These are phyloP conservation scores for Pigoraptor vietnamica DNA, from an alignment of 78 protist species.

Conservation along the genomic window DNA sequence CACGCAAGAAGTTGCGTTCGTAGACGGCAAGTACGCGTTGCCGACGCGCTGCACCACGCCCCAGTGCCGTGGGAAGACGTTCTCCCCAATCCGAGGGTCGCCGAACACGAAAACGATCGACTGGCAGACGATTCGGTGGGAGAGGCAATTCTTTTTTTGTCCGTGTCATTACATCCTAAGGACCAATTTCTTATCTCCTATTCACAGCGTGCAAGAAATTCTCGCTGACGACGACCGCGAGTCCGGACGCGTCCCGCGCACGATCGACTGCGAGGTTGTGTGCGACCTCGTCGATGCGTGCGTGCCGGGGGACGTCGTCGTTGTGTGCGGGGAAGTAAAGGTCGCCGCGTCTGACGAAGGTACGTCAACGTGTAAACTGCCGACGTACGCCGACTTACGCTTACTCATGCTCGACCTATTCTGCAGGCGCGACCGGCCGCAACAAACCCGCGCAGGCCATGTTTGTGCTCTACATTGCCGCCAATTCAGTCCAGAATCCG, in stretches of 20 bases:
- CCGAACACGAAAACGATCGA: slow-evolving; percentile 53
- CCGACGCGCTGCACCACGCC: slow-evolving; percentile 29
- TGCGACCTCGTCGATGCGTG: slow-evolving; percentile 3
- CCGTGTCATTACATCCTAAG: background rate
- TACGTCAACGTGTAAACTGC: background rate
- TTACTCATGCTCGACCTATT: no score
- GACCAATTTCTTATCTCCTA: background rate
- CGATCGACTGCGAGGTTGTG: slow-evolving; percentile 28
- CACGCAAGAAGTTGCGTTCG: background rate
- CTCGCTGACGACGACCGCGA: slow-evolving; percentile 40
- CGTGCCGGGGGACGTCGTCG: slow-evolving; percentile 86
- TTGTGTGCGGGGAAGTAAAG: slow-evolving; percentile 86
- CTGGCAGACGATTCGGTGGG: slow-evolving; percentile 73
- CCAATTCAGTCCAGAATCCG: slow-evolving; percentile 54
- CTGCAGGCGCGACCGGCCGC: background rate
- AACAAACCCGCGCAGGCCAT: background rate
- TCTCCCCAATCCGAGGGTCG: slow-evolving; percentile 43
- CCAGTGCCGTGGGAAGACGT: slow-evolving; percentile 47
- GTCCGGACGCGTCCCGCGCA: slow-evolving; percentile 88
- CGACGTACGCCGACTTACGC: background rate
- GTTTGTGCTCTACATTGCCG: slow-evolving; percentile 58
- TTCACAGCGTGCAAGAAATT: slow-evolving; percentile 67
- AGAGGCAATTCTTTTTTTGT: background rate
- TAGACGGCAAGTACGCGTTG: slow-evolving; percentile 47
- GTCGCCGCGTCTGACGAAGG: slow-evolving; percentile 43